Evolutionary conservation across 2,329 filamentous ascomycete genomes (phyloP).

Genomic region (Cercospora sp.): DNA sequence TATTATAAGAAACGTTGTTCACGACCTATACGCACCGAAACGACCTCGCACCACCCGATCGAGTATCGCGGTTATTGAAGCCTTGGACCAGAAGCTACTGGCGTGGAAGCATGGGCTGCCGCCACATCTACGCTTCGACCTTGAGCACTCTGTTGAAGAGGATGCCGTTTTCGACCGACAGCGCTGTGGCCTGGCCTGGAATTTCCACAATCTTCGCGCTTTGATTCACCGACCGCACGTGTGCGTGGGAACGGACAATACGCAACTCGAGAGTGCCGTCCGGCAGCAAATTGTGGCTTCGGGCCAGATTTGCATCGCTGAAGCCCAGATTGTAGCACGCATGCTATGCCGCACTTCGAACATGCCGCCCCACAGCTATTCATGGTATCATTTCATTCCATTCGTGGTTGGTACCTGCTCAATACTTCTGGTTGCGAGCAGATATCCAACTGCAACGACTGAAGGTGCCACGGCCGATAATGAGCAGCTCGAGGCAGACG

Average conservation of each 20-base stretch:
- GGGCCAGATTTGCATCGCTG: conserved; percentile 12
- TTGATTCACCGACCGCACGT: conserved; percentile 16
- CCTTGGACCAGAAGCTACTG: conserved; percentile 15
- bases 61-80: conserved; percentile 7
- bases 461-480: neutral
- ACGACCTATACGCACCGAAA: conserved; percentile 17
- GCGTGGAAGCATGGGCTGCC: conserved; percentile 16
- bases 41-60: neutral
- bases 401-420: conserved; percentile 15
- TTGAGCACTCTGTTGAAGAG: conserved; percentile 10
- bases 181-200: conserved; percentile 13
- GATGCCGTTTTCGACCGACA: conserved; percentile 4
- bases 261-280: neutral
- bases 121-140: conserved; percentile 17
- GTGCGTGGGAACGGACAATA: neutral
- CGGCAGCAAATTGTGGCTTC: conserved; percentile 10
- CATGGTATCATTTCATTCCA: conserved; percentile 17
- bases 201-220: conserved; percentile 18
- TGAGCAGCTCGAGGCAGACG: conserved; percentile 11
- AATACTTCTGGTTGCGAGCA: conserved; percentile 18
- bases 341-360: conserved; percentile 9
- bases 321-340: conserved; percentile 14
- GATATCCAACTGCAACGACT: neutral
- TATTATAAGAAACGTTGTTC: conserved; percentile 14
- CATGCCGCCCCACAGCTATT: conserved; percentile 9